Percentiles rank a stretch among this genome's conserved stretches.
phyloP scores from a whole-genome alignment of 176 grass and related monocot genomes.

The Typha latifolia region DNA sequence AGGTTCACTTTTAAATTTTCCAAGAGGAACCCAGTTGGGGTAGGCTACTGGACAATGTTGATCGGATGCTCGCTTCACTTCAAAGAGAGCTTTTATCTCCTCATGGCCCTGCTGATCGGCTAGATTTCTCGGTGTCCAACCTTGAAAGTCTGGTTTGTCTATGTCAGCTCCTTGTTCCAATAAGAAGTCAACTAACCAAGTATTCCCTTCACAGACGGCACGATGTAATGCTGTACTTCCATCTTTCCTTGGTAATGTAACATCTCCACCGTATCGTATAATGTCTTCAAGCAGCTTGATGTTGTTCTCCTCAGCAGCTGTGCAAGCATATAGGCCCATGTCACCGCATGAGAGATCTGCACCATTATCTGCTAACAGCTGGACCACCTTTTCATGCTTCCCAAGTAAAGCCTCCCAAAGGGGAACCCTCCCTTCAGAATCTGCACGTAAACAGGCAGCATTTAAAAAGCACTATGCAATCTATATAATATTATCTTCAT shows the following conservation, averaged over 20 bases:
- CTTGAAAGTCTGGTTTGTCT: constrained; percentile 34
- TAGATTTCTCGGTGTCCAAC: constrained; percentile 55
- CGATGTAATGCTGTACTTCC: constrained; percentile 55
- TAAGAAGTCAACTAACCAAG: constrained; percentile 48
- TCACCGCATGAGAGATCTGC: constrained; percentile 63
- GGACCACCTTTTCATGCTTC: constrained; percentile 38
- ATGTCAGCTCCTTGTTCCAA: constrained; percentile 54
- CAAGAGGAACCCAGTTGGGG: constrained; percentile 8
- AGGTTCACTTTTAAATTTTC: constrained; percentile 63
- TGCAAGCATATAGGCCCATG: constrained; percentile 38
- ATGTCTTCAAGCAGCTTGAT: constrained; percentile 46
- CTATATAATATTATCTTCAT: no score
- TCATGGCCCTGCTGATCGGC: constrained; percentile 79
- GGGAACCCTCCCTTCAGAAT: constrained; percentile 68
- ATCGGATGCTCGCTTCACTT: constrained; percentile 13
- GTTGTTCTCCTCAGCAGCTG: constrained; percentile 54
- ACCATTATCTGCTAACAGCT: constrained; percentile 38
- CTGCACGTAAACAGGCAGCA: constrained; percentile 24
- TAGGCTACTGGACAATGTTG: not conserved
- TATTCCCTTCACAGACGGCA: constrained; percentile 67
- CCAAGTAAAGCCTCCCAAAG: constrained; percentile 75
- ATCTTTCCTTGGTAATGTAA: constrained; percentile 37
- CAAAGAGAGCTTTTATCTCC: constrained; percentile 61
- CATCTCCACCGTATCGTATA: constrained; percentile 38
- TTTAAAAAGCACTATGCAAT: no score